Base-by-base conservation (phyloP, 208 protist genomes). In the Leishmania mexicana region DNA sequence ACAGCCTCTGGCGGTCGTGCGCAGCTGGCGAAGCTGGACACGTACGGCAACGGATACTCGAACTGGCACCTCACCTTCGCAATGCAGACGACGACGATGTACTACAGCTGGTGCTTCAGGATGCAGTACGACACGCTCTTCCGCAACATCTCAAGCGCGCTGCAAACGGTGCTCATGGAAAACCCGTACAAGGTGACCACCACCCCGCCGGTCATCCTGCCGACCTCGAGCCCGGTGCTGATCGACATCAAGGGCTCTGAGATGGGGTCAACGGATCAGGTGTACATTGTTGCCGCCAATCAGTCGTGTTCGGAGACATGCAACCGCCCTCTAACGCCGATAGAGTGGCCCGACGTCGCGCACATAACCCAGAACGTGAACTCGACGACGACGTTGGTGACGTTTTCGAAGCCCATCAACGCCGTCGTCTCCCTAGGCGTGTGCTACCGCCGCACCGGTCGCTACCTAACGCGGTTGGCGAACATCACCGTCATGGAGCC, bases 271-370 rank as follows among this genome's bases (percentile, higher is more conserved):
- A 81, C 78, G 4, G 95, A 97, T 81, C 62, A 88, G 31, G 88
- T 93, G 2, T 96, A 92, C 84, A 75, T 96, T 35, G 93, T 96
- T 24, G 65, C 78, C 40, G 78, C 71, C 35, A 78, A 64, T 19
- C 62, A 90, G 78, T 85, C 80, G n/a, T 97, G 95, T 81, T 85
- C 80, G 6, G 93, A 97, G 83, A 94, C 87, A 67, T 97, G 95
- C 87, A 76, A 89, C 79, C 75, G 74, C 15, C 76, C 86, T 0
- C 67, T 96, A n/a, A 89, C 80, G 5, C 95, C 93, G 40, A 81
- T 51, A 35, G 57, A 84, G 62, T 94, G 90, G 83, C 60, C 80
- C 24, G 83, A 80, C 75, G 81, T 76, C 17, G 74, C 80, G 68
- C 89, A 92, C 87, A 91, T 79, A 28, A 88, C 83, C 65, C 70